Base-by-base conservation (phyloP, 768 basidiomycete genomes). In the Erythrobasidium yunnanense region DNA sequence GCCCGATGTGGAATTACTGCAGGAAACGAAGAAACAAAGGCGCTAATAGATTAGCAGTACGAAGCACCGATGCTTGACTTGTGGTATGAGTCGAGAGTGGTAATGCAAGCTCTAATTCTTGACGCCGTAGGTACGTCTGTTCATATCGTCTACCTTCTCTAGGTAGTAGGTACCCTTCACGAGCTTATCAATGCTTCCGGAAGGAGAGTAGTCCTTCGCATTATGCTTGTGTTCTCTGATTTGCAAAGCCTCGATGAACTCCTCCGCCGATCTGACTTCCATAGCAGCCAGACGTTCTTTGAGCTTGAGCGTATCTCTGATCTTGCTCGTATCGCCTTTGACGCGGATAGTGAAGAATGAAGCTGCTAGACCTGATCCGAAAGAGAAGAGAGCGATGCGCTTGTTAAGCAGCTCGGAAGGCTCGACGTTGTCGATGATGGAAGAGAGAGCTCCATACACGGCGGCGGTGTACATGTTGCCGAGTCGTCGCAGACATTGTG, bases 401-500 rank as follows among this genome's bases (percentile, higher is more conserved):
- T 91, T 95, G 78, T 83, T 85, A 72, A 80, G 77, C 58, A 92
- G 80, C 70, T 83, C 80, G 5, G 81, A 76, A 7, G 88, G 85
- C 71, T 85, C 83, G 38, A 88, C 83, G 25, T 81, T 81, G 49
- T 87, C 82, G 46, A 99, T 74, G 29, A 97, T 80, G 6, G 88
- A 90, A 38, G 92, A 87, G 67, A 99, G 84, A 71, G 90, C 91
- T 49, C 90, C 91, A 75, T 92, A 97, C 11, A 99, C 81, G 17
- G 90, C 92, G 15, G 87, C 95, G 13, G 95, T 93, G 82, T 99
- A 96, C 87, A 91, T 93, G 84, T 99, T 97, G 15, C 95, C 95
- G 70, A 93, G 83, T 49, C 91, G 85, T 74, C 84, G 83, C 27
- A 91, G 90, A 79, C 86, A 87, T 63, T 85, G 83, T 84, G 93